A percentile compares a stretch with the other conserved stretches of the same genome.
Conservation (phyloP, 2,329 filamentous ascomycete species). For the Fusarium decemcellulare region DNA sequence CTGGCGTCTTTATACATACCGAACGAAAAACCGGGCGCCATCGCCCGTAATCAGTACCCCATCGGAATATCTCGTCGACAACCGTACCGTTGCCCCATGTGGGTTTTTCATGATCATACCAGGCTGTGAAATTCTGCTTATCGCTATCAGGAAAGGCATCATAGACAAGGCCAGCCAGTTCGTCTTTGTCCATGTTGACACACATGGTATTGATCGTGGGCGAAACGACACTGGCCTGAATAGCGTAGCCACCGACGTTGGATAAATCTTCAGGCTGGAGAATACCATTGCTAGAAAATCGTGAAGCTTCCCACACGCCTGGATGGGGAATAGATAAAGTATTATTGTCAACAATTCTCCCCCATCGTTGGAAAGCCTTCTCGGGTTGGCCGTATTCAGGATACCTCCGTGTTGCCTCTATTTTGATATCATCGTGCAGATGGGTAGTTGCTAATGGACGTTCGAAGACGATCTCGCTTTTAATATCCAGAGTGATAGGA, state of each 20-base stretch:
- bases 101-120: background rate
- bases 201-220: background rate
- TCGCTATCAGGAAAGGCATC: background rate
- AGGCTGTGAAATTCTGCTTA: background rate
- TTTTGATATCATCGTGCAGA: background rate
- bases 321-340: background rate
- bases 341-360: background rate
- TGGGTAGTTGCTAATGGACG: background rate
- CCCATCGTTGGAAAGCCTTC: background rate
- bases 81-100: background rate
- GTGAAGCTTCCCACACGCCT: constrained; percentile 1
- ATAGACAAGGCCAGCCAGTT: background rate
- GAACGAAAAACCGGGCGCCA: background rate
- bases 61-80: background rate
- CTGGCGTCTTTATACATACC: background rate
- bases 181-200: background rate
- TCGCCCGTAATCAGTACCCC: background rate
- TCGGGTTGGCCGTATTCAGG: background rate
- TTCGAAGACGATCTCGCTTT: too few relatives aligned
- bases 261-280: background rate
- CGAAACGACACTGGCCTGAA: background rate
- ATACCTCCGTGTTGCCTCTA: background rate
- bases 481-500: too few relatives aligned
- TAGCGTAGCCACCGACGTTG: background rate
- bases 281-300: background rate